A percentile compares a stretch with the other conserved stretches of the same genome.
Evolutionary conservation across 495 filamentous ascomycete genomes (phyloP).

Genomic region (Aspergillus funiculosus): DNA sequence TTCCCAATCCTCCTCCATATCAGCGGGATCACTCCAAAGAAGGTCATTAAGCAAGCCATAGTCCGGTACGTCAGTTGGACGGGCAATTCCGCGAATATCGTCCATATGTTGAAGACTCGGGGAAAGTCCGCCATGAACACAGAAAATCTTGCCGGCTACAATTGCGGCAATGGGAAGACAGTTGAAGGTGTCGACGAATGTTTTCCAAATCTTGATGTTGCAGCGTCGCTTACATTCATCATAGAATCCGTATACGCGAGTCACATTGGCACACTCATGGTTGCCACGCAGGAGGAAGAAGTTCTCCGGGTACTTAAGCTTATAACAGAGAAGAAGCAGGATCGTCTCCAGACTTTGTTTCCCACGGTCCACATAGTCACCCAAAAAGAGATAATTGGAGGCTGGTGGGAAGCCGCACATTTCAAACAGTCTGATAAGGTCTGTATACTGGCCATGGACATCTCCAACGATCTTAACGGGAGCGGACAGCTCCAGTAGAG

Average conservation of each 20-base stretch:
- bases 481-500: slow-evolving; percentile 85
- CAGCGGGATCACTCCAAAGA: slow-evolving; percentile 95
- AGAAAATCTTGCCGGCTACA: slow-evolving; percentile 98
- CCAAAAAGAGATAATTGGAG: slow-evolving; percentile 92
- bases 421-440: slow-evolving; percentile 95
- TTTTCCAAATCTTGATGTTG: slow-evolving; percentile 99
- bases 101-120: slow-evolving; percentile 94
- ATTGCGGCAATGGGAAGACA: slow-evolving; percentile 91
- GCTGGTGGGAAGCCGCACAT: slow-evolving; percentile 97
- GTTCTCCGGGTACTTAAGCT: slow-evolving; percentile 97
- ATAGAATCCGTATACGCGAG: slow-evolving; percentile 97
- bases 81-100: slow-evolving; percentile 91
- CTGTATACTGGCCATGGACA: slow-evolving; percentile 96
- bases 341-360: slow-evolving; percentile 98
- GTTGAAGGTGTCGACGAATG: slow-evolving; percentile 97
- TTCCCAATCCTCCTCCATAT: slow-evolving; percentile 98
- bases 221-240: slow-evolving; percentile 97
- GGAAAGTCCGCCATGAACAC: slow-evolving; percentile 93
- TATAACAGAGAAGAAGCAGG: slow-evolving; percentile 92
- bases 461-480: slow-evolving; percentile 99
- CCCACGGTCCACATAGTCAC: slow-evolving; percentile 96
- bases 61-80: slow-evolving; percentile 95
- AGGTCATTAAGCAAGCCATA: slow-evolving; percentile 96
- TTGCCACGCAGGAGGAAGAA: slow-evolving; percentile 97
- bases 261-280: slow-evolving; percentile 98